A percentile compares a stretch with the other conserved stretches of the same genome.
These are phyloP conservation scores for Pseudohalonectria lignicola DNA, from an alignment of 2,329 filamentous ascomycete genomes.

Conservation along the genomic window DNA sequence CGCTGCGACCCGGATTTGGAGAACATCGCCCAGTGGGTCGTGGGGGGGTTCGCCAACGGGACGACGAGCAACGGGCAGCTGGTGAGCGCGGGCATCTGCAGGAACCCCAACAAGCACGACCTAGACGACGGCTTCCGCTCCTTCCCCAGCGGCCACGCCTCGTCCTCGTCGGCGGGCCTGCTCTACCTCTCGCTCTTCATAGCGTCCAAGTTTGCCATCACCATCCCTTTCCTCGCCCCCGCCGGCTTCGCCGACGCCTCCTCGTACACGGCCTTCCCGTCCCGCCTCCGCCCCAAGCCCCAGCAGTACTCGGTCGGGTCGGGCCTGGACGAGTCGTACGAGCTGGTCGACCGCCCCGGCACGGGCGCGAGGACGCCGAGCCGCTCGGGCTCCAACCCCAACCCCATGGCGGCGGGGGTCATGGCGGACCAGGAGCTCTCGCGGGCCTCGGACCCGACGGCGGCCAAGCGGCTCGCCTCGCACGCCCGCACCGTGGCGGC, in stretches of 20 bases:
- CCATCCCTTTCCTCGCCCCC: slow-evolving; percentile 55
- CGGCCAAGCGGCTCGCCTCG: slow-evolving; percentile 17
- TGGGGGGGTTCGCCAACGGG: slow-evolving; percentile 50
- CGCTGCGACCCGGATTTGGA: slow-evolving; percentile 67
- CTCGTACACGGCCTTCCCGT: slow-evolving; percentile 60
- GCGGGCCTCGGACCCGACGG: slow-evolving; percentile 16
- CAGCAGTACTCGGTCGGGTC: too few relatives aligned
- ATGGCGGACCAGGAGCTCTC: slow-evolving; percentile 14
- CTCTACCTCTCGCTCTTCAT: slow-evolving; percentile 83
- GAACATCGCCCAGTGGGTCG: slow-evolving; percentile 46
- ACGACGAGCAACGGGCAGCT: slow-evolving; percentile 50
- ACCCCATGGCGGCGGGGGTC: slow-evolving; percentile 12
- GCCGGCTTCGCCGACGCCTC: slow-evolving; percentile 30
- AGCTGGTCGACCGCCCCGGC: slow-evolving; percentile 16
- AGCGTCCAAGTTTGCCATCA: slow-evolving; percentile 69
- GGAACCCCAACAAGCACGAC: slow-evolving; percentile 45
- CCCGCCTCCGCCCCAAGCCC: slow-evolving; percentile 52
- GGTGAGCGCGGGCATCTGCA: slow-evolving; percentile 69
- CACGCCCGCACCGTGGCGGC: slow-evolving; percentile 32
- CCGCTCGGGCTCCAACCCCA: slow-evolving; percentile 16
- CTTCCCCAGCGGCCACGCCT: slow-evolving; percentile 70
- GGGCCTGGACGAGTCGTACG: slow-evolving; percentile 21
- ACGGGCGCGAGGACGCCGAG: too few relatives aligned
- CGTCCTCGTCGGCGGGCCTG: slow-evolving; percentile 66
- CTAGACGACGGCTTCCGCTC: slow-evolving; percentile 76